Evolutionary conservation across 1,284 basidiomycete species (phyloP).

Genomic region (Trichosporon sp.): DNA sequence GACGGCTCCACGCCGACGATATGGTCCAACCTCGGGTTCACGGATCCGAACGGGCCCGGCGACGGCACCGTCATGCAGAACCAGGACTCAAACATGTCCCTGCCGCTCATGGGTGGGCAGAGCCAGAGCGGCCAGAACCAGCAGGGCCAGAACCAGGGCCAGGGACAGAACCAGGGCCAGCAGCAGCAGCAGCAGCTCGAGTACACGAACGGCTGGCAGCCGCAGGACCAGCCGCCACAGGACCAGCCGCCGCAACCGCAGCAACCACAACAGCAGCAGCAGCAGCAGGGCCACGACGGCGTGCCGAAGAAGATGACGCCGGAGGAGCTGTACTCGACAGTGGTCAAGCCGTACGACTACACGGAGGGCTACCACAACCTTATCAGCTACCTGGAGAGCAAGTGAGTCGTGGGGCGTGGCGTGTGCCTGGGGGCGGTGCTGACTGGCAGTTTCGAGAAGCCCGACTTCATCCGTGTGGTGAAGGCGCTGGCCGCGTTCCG

Average conservation of each 20-base stretch:
- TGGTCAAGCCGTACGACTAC: slow-evolving; percentile 58
- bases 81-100: slow-evolving; percentile 2
- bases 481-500: slow-evolving; percentile 90
- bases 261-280: neutral
- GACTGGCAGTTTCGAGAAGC: slow-evolving; percentile 77
- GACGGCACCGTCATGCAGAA: slow-evolving; percentile 1
- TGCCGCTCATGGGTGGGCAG: neutral
- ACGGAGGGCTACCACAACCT: slow-evolving; percentile 90
- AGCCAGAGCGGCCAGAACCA: neutral
- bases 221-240: neutral
- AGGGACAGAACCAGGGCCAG: neutral
- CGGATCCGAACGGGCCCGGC: slow-evolving; percentile 5
- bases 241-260: neutral
- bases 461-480: slow-evolving; percentile 89
- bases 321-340: slow-evolving; percentile 18
- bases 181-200: neutral
- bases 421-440: slow-evolving; percentile 21
- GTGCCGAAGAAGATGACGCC: slow-evolving; percentile 19
- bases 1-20: slow-evolving; percentile 19
- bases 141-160: neutral
- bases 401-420: slow-evolving; percentile 56
- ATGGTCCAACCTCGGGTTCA: slow-evolving; percentile 20
- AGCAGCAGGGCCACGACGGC: slow-evolving; percentile 1
- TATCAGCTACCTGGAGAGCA: slow-evolving; percentile 81
- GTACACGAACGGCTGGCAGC: slow-evolving; percentile 6